Evolutionary conservation across 2,329 filamentous ascomycete species (phyloP).

Genomic region (Piedraia hortae): DNA sequence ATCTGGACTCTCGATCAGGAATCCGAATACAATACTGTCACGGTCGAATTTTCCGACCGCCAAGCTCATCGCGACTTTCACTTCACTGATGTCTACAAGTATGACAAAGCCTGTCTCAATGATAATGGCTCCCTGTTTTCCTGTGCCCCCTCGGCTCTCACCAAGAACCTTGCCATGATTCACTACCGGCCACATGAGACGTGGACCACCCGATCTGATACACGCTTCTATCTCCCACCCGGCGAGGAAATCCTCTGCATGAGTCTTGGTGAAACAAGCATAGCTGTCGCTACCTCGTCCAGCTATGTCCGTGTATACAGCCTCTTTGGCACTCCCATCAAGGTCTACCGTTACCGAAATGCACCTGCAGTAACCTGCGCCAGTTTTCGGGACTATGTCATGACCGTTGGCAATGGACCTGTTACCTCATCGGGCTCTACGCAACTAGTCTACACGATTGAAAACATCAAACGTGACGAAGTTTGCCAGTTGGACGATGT

Average conservation of each 20-base stretch:
- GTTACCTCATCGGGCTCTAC: constrained; percentile 52
- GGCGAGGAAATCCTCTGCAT: constrained; percentile 74
- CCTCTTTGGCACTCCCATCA: constrained; percentile 67
- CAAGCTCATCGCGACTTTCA: constrained; percentile 83
- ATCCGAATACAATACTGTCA: constrained; percentile 61
- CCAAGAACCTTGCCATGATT: constrained; percentile 41
- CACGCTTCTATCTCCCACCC: constrained; percentile 62
- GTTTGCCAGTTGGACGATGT: constrained; percentile 87
- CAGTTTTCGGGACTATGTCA: constrained; percentile 85
- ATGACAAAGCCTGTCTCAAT: constrained; percentile 81
- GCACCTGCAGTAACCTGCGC: constrained; percentile 75
- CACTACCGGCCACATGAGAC: constrained; percentile 94
- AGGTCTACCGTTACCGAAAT: constrained; percentile 77
- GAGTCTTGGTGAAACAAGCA: constrained; percentile 69
- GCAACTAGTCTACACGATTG: constrained; percentile 65
- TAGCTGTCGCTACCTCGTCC: constrained; percentile 63
- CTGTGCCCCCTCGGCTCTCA: constrained; percentile 34
- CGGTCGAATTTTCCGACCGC: constrained; percentile 90
- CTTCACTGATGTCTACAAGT: constrained; percentile 85
- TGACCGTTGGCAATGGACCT: constrained; percentile 82
- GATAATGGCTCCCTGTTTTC: constrained; percentile 69
- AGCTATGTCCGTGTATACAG: constrained; percentile 86
- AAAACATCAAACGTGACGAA: constrained; percentile 81
- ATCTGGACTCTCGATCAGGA: constrained; percentile 96
- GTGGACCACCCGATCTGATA: constrained; percentile 76